Evolutionary conservation across 257 asterid genomes (phyloP), one percentile per base, ranked within the genome.

Genomic region (Perilla frutescens): DNA sequence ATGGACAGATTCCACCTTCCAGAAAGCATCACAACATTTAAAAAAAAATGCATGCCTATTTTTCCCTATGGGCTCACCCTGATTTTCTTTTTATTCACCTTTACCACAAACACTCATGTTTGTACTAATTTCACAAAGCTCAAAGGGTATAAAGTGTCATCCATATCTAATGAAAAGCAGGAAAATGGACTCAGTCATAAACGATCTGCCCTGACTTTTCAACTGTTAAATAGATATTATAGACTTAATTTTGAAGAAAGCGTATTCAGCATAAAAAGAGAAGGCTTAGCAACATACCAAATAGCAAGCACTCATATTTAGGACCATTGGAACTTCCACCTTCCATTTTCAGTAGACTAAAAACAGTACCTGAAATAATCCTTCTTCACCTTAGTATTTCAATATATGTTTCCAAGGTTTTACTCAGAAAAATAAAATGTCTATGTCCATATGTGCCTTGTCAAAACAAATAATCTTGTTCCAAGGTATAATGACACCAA

Each of bases 91-190:
- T n/a, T n/a, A n/a, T n/a, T n/a, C n/a, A n/a, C n/a, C n/a, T n/a
- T n/a, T n/a, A n/a, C n/a, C n/a, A n/a, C n/a, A n/a, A n/a, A n/a
- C n/a, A n/a, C n/a, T n/a, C n/a, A n/a, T n/a, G n/a, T n/a, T n/a
- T n/a, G n/a, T n/a, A n/a, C n/a, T n/a, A n/a, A n/a, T n/a, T n/a
- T 80, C 62, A 97, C 98, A 69, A 82, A 77, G 75, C 97, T 93
- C 85, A 88, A 45, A 37, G 98, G 98, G 58, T 93, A 93, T 73
- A 93, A 66, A 32, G 98, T 93, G 70, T 93, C 98, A 81, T 93
- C 98, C 96, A 93, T 79, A 77, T 93, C 98, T 91, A 71, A 65
- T 31, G n/a, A 50, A 8, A 6, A 13, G 56, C 14, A 26, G 31
- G 26, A 61, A 48, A 7, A 6, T n/a, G n/a, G n/a, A n/a, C n/a